These are phyloP conservation scores for Isatis lusitanica DNA, from an alignment of 441 rosid species.

Conservation along the genomic window DNA sequence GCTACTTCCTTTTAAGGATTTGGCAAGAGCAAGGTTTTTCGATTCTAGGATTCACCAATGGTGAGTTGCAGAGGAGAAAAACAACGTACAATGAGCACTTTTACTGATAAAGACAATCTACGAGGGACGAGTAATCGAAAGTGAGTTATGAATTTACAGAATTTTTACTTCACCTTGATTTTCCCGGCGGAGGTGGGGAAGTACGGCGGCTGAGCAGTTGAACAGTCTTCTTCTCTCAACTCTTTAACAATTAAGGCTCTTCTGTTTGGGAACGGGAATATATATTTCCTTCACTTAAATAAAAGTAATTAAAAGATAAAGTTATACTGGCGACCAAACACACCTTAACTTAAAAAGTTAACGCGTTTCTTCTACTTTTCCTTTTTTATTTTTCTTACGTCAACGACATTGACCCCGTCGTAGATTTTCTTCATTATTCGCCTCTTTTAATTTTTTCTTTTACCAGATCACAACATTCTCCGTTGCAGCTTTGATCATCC, in stretches of 20 bases:
- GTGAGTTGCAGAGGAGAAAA: background rate
- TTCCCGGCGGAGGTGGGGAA: background rate
- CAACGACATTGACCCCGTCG: slow-evolving; percentile 8
- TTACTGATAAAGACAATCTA: background rate
- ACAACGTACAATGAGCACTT: background rate
- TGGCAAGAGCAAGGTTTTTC: background rate
- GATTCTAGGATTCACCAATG: background rate
- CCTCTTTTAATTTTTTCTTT: background rate
- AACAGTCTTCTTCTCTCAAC: slow-evolving; percentile 4
- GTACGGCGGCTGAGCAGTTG: slow-evolving; percentile 26
- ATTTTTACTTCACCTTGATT: slow-evolving; percentile 12
- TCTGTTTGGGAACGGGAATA: slow-evolving; percentile 19
- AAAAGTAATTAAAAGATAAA: background rate
- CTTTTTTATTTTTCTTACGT: background rate
- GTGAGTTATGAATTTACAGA: background rate
- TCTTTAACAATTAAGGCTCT: slow-evolving; percentile 1
- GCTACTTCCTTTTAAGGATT: slow-evolving; percentile 10
- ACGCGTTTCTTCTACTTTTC: slow-evolving; percentile 12
- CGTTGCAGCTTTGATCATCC: background rate
- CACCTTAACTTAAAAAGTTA: background rate
- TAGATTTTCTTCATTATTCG: background rate
- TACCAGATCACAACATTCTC: background rate
- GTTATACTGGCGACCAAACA: background rate
- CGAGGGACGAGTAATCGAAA: background rate
- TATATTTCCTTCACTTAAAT: background rate